A percentile compares a stretch with the other conserved stretches of the same genome.
Evolutionary conservation across 2,329 filamentous ascomycete species (phyloP).

Genomic region (Talaromyces marneffei): DNA sequence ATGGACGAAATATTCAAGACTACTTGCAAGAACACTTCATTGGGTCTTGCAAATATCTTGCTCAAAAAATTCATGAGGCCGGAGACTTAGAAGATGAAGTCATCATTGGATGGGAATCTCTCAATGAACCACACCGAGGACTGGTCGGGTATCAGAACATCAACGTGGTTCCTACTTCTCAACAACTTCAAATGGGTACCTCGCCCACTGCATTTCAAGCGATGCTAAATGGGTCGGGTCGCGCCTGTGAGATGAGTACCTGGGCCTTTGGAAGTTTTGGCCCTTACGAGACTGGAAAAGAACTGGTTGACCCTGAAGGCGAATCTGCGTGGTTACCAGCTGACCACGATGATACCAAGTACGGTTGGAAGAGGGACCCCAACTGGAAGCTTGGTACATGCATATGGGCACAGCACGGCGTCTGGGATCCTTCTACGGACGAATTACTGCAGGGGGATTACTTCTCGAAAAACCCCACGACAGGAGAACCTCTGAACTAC

Average conservation of each 20-base stretch:
- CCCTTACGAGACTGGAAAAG: conserved; percentile 79
- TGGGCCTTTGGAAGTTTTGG: conserved; percentile 94
- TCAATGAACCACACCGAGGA: conserved; percentile 92
- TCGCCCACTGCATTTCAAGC: conserved; percentile 92
- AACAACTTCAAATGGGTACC: conserved; percentile 87
- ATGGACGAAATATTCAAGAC: conserved; percentile 93
- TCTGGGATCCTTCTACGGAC: conserved; percentile 82
- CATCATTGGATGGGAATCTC: conserved; percentile 89
- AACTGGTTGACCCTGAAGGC: conserved; percentile 81
- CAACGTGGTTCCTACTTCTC: conserved; percentile 72
- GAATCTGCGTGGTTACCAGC: conserved; percentile 74
- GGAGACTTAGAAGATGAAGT: conserved; percentile 77
- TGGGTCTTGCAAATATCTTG: conserved; percentile 71
- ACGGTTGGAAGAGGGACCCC: conserved; percentile 83
- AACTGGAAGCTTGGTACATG: conserved; percentile 92
- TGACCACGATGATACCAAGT: conserved; percentile 79
- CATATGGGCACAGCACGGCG: conserved; percentile 91
- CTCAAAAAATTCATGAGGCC: conserved; percentile 78
- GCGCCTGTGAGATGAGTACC: conserved; percentile 80
- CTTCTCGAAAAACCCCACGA: conserved; percentile 71
- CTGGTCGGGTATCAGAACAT: conserved; percentile 79
- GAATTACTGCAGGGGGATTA: conserved; percentile 77
- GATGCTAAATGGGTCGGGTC: conserved; percentile 82
- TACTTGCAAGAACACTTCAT: conserved; percentile 86
- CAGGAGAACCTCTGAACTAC: conserved; percentile 69